Evolutionary conservation across 2,329 filamentous ascomycete species (phyloP), one percentile per base, ranked within the genome.

Genomic region (Chalara sp.): DNA sequence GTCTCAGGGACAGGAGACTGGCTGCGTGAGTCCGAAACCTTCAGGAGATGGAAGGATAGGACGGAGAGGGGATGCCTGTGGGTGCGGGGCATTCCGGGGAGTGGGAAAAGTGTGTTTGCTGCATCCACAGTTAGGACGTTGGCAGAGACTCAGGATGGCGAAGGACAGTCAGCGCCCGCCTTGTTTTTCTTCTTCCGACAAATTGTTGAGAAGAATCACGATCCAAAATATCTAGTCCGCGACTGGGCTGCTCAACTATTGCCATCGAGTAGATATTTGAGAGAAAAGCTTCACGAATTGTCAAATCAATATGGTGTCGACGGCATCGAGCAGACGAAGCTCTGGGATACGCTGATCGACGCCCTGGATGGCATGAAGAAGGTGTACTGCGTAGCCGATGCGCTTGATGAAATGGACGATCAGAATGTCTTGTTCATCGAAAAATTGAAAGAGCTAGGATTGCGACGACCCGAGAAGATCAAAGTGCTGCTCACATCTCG

Each of bases 341-440:
- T 72, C 1, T 70, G 67, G 65, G 50, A 55, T 5, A 43, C 61
- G 13, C 54, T 71, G 8, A 49, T 57, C 4, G 54, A 52, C 32
- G n/a, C 58, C 47, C 13, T 63, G 4, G 21, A 44, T n/a, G 11
- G 12, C 32, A 44, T 62, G 4, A 51, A 51, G 3, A 29, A 48
- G 41, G 68, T 65, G 0, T 75, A 68, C 49, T 71, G 76, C 5
- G 72, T 76, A 47, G 72, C 74, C 54, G 74, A 76, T 66, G 75
- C 69, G 47, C 70, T 76, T 2, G 74, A 76, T 52, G 73, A 76
- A 57, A 74, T 76, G 67, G 68, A 73, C 40, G 33, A 56, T 11
- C 67, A 61, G 0, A 58, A 70, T 12, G 64, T 67, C 3, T 37
- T 53, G 0, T 72, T 74, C 32, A 52, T 74, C 2, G 44, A 63